Evolutionary conservation across 257 asterid genomes (phyloP).

Genomic region (Cynanchum wilfordii): DNA sequence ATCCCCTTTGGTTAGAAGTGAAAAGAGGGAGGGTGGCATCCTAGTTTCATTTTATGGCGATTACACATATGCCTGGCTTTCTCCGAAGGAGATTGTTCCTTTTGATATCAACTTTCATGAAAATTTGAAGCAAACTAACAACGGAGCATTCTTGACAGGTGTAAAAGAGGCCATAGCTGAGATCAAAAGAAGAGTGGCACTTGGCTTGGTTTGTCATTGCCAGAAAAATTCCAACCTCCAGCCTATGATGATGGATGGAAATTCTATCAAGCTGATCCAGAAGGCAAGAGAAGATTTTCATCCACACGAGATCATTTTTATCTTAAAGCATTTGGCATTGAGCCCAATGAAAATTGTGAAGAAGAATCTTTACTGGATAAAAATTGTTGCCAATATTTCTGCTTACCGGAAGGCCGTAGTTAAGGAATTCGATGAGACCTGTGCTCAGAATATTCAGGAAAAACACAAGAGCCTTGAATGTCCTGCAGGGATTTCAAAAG

Average conservation of each 20-base stretch:
- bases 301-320: constrained; percentile 14
- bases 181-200: constrained; percentile 18
- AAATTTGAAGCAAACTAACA: constrained; percentile 8
- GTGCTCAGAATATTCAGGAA: constrained; percentile 9
- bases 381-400: neutral
- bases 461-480: constrained; percentile 2
- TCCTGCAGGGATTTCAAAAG: constrained; percentile 1
- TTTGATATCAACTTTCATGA: constrained; percentile 17
- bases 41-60: constrained; percentile 26
- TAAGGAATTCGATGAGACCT: constrained; percentile 7
- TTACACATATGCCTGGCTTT: constrained; percentile 23
- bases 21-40: constrained; percentile 19
- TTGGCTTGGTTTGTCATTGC: constrained; percentile 26
- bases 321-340: constrained; percentile 17
- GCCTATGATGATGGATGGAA: constrained; percentile 2
- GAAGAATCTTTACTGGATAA: constrained; percentile 9
- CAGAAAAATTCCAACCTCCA: constrained; percentile 11
- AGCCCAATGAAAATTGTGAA: constrained; percentile 1
- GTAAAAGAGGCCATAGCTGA: constrained; percentile 18
- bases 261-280: constrained; percentile 16
- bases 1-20: neutral
- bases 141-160: constrained; percentile 1
- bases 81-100: constrained; percentile 13
- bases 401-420: constrained; percentile 10
- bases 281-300: constrained; percentile 20